Evolutionary conservation across 495 filamentous ascomycete genomes (phyloP).

Genomic region (Neurospora africana): DNA sequence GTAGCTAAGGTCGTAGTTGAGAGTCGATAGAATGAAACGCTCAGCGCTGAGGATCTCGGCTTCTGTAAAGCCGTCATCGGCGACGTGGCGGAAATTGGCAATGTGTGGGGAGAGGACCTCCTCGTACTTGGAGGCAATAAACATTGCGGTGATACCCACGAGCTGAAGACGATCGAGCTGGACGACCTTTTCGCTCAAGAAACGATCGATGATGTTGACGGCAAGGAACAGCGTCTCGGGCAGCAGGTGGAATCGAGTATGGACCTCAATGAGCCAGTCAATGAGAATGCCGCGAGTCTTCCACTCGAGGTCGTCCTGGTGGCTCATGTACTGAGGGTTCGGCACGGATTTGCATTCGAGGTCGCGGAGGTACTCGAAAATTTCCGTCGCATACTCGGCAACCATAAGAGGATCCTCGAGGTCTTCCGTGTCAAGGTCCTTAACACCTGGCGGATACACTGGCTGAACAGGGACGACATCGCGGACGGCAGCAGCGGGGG

Average conservation of each 20-base stretch:
- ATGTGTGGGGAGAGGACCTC: constrained; percentile 96
- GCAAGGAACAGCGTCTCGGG: constrained; percentile 97
- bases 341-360: constrained; percentile 75
- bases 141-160: constrained; percentile 96
- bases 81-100: constrained; percentile 89
- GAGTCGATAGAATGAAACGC: constrained; percentile 76
- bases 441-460: constrained; percentile 40
- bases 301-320: constrained; percentile 92
- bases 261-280: constrained; percentile 97
- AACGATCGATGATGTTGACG: constrained; percentile 97
- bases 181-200: constrained; percentile 86
- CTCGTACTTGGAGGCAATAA: constrained; percentile 98
- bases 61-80: constrained; percentile 94
- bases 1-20: constrained; percentile 96
- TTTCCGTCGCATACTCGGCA: constrained; percentile 92
- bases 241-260: constrained; percentile 90
- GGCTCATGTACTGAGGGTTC: constrained; percentile 87
- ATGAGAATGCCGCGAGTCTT: constrained; percentile 96
- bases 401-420: constrained; percentile 92
- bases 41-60: constrained; percentile 94
- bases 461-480: constrained; percentile 15
- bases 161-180: constrained; percentile 91
- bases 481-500: neutral
- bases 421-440: constrained; percentile 76
- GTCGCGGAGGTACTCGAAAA: constrained; percentile 90